Conservation (phyloP, 2,329 filamentous ascomycete genomes). For the Fusarium sp. region DNA sequence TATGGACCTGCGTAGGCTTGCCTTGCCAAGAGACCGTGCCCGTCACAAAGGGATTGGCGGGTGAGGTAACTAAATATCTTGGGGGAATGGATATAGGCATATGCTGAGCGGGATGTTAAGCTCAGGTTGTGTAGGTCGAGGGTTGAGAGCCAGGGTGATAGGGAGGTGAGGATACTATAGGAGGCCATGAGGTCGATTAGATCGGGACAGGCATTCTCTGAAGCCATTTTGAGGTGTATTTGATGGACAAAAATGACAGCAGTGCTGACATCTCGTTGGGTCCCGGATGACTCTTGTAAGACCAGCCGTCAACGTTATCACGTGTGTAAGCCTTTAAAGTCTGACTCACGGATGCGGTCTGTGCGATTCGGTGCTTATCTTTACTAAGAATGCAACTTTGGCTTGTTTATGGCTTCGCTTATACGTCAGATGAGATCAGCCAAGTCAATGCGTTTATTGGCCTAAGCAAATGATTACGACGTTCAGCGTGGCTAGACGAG, state of each 20-base stretch:
- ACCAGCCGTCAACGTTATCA: neutral
- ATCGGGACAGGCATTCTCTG: fast-evolving
- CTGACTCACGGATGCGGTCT: constrained; percentile 1
- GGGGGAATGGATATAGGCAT: neutral
- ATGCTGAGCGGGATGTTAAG: constrained; percentile 4
- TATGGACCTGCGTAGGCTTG: constrained; percentile 19
- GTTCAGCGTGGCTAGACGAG: neutral
- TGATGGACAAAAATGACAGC: fast-evolving
- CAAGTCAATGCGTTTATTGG: neutral
- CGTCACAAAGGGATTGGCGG: constrained; percentile 28
- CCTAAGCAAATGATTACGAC: neutral
- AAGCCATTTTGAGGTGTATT: neutral
- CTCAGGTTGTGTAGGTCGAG: constrained; percentile 27
- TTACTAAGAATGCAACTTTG: neutral
- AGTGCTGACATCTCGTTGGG: fast-evolving
- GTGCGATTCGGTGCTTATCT: neutral
- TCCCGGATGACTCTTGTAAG: fast-evolving
- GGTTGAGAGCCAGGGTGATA: constrained; percentile 32
- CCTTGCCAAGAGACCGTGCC: constrained; percentile 14
- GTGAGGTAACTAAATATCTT: constrained; percentile 10
- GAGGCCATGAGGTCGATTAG: constrained; percentile 22
- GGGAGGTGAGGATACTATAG: constrained; percentile 25
- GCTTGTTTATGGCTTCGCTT: neutral
- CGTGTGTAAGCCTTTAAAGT: neutral
- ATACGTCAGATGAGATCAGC: neutral